Conservation (phyloP, 257 asterid genomes). For the Agastache rugosa region DNA sequence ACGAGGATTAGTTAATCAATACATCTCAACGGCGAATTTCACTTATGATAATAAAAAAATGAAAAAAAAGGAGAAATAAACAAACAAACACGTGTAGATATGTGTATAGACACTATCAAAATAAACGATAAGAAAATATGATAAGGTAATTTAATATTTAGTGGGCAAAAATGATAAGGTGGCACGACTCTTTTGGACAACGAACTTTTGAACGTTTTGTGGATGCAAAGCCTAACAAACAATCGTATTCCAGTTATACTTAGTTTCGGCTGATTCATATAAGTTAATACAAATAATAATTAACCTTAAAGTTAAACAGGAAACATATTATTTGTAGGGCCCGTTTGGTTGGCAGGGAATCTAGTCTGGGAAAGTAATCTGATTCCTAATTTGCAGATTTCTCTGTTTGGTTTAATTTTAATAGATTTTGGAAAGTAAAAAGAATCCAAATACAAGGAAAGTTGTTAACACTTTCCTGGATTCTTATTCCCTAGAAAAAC, state of each 20-base stretch:
- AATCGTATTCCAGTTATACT: background rate
- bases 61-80: background rate
- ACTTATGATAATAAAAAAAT: background rate
- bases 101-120: background rate
- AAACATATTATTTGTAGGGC: too few relatives aligned
- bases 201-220: conserved; percentile 3
- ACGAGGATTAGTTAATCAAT: too few relatives aligned
- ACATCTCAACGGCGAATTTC: too few relatives aligned
- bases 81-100: background rate
- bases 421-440: too few relatives aligned
- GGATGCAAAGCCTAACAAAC: background rate
- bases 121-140: background rate
- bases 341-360: too few relatives aligned
- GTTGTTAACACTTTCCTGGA: too few relatives aligned
- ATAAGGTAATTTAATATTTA: conserved; percentile 1
- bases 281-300: background rate
- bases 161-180: background rate
- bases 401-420: too few relatives aligned
- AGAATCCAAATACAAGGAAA: too few relatives aligned
- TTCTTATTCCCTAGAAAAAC: too few relatives aligned
- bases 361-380: too few relatives aligned
- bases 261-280: background rate
- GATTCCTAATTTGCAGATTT: too few relatives aligned
- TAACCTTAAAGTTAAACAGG: too few relatives aligned
- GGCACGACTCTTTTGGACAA: conserved; percentile 19